These are phyloP conservation scores for Andalucia godoyi DNA, from an alignment of 78 protist species.

Conservation along the genomic window DNA sequence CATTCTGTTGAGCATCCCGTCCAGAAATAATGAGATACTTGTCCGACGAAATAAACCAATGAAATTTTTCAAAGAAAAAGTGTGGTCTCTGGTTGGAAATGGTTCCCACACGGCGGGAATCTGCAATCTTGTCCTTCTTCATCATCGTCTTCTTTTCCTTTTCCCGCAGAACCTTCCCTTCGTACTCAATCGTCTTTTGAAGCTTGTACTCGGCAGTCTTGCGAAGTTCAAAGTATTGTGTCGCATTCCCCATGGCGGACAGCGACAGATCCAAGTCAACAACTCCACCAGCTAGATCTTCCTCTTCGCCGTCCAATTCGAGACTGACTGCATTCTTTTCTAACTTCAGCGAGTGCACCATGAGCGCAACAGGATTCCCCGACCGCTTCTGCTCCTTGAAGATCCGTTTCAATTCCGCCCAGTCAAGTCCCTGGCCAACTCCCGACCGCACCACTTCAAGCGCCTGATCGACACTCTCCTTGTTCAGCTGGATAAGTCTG, in stretches of 20 bases:
- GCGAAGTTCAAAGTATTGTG: constrained; percentile 31
- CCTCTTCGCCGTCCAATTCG: constrained; percentile 23
- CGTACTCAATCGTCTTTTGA: constrained; percentile 53
- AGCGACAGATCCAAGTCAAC: constrained; percentile 66
- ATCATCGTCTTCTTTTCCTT: constrained; percentile 7
- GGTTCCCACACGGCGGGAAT: neutral
- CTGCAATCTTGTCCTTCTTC: neutral
- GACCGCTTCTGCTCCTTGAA: neutral
- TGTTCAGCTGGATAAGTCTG: constrained; percentile 23
- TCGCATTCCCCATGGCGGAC: constrained; percentile 80
- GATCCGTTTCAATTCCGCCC: constrained; percentile 52
- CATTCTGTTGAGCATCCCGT: constrained; percentile 90
- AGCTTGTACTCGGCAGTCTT: constrained; percentile 58
- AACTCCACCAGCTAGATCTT: neutral
- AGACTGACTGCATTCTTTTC: constrained; percentile 28
- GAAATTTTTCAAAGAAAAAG: constrained; percentile 94
- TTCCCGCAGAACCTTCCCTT: constrained; percentile 41
- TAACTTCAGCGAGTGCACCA: constrained; percentile 46
- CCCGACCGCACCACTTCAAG: constrained; percentile 32
- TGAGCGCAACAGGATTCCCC: constrained; percentile 55
- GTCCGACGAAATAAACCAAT: constrained; percentile 87
- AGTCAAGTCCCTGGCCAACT: constrained; percentile 43
- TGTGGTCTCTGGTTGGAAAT: constrained; percentile 51
- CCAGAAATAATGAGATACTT: constrained; percentile 79
- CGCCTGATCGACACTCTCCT: constrained; percentile 54